Conservation (phyloP, 1,284 basidiomycete genomes). For the Pseudozyma hubeiensis region DNA sequence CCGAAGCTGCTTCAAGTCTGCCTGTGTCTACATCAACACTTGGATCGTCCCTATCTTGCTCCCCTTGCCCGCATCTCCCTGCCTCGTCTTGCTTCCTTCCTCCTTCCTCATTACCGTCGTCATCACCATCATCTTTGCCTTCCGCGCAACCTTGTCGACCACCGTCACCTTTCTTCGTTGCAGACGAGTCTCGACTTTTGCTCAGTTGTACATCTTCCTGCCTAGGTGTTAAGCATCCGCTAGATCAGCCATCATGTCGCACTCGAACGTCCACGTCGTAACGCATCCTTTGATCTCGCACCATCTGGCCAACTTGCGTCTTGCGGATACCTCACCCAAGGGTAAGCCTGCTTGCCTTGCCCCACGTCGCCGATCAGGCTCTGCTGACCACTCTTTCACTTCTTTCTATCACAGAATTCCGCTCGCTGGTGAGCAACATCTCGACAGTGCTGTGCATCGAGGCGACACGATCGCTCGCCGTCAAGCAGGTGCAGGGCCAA, state of each 20-base stretch:
- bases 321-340: constrained; percentile 57
- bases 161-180: too few relatives aligned
- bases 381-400: neutral
- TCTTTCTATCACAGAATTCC: constrained; percentile 42
- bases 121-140: neutral
- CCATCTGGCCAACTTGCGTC: constrained; percentile 56
- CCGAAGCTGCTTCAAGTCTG: constrained; percentile 5
- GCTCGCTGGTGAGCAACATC: constrained; percentile 50
- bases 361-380: neutral
- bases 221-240: neutral
- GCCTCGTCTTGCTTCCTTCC: neutral
- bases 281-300: constrained; percentile 58
- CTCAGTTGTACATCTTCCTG: too few relatives aligned
- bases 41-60: neutral
- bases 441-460: constrained; percentile 56
- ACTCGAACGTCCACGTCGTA: constrained; percentile 50
- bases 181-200: too few relatives aligned
- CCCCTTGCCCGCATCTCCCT: neutral
- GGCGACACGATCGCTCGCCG: constrained; percentile 40
- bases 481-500: constrained; percentile 52
- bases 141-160: too few relatives aligned
- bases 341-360: constrained; percentile 12
- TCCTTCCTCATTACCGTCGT: neutral
- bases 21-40: neutral
- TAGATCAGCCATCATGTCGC: constrained; percentile 17